Evolutionary conservation across 2,329 filamentous ascomycete species (phyloP).

Genomic region (Phaeosphaeria sp.): DNA sequence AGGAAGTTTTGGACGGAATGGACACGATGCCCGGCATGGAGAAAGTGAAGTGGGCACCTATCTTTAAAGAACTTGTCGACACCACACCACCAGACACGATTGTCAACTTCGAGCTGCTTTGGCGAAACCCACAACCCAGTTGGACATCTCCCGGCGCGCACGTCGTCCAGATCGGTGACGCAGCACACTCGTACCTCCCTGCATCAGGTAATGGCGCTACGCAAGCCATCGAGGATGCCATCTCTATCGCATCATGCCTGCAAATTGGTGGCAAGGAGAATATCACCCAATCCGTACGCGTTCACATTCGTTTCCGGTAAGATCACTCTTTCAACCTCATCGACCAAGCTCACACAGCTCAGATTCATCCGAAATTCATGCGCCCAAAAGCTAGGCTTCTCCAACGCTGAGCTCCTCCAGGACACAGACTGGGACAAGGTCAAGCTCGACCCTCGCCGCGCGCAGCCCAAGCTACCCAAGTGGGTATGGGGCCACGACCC

Average conservation of each 20-base stretch:
- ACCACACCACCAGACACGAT: slow-evolving; percentile 55
- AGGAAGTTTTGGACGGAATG: slow-evolving; percentile 55
- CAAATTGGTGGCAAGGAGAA: slow-evolving; percentile 52
- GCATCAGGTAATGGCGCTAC: slow-evolving; percentile 55
- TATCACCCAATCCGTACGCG: slow-evolving; percentile 47
- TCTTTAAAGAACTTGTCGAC: slow-evolving; percentile 55
- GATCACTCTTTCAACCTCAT: neutral
- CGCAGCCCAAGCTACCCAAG: slow-evolving; percentile 53
- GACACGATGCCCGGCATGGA: slow-evolving; percentile 52
- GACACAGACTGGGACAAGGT: slow-evolving; percentile 58
- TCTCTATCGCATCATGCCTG: slow-evolving; percentile 55
- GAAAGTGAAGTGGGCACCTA: slow-evolving; percentile 52
- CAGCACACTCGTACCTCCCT: slow-evolving; percentile 55
- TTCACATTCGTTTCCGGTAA: slow-evolving; percentile 52
- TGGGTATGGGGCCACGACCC: slow-evolving; percentile 57
- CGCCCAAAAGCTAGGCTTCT: slow-evolving; percentile 57
- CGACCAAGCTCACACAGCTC: neutral
- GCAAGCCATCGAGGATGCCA: slow-evolving; percentile 56
- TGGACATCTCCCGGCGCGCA: slow-evolving; percentile 53
- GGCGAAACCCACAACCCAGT: slow-evolving; percentile 54
- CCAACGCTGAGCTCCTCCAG: slow-evolving; percentile 55
- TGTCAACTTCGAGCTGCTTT: slow-evolving; percentile 58
- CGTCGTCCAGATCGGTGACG: slow-evolving; percentile 55
- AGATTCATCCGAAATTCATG: slow-evolving; percentile 57
- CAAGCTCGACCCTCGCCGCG: slow-evolving; percentile 52